Conservation (phyloP, 305 asterid genomes). For the Salvia sclarea region DNA sequence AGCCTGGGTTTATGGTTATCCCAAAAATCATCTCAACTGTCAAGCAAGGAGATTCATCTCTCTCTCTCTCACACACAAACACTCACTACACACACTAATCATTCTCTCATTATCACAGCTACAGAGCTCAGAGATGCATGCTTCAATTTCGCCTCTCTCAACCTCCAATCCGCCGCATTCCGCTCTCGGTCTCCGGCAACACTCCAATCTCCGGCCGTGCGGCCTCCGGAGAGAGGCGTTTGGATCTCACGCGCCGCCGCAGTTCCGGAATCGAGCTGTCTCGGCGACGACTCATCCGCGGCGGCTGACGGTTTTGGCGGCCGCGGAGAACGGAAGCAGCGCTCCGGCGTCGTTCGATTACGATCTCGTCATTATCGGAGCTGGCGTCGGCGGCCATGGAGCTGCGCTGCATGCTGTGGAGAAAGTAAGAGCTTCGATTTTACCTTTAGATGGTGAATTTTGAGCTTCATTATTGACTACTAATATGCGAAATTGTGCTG, state of each 20-base stretch:
- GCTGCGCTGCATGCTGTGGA: conserved; percentile 82
- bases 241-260: conserved; percentile 13
- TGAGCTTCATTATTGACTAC: conserved; percentile 2
- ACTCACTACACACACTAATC: conserved; percentile 9
- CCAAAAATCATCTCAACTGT: conserved; percentile 17
- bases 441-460: not conserved
- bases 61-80: conserved; percentile 12
- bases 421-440: conserved; percentile 42
- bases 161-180: conserved; percentile 23
- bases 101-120: conserved; percentile 4
- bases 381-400: conserved; percentile 85
- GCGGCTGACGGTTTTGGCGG: conserved; percentile 26
- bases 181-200: conserved; percentile 23
- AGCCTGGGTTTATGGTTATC: conserved; percentile 26
- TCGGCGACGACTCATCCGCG: conserved; percentile 19
- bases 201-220: conserved; percentile 14
- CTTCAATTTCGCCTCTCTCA: conserved; percentile 30
- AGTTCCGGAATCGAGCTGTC: conserved; percentile 24
- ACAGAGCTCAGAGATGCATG: conserved; percentile 32
- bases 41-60: not conserved
- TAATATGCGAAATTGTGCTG: not conserved
- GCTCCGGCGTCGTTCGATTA: conserved; percentile 52
- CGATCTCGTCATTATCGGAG: conserved; percentile 70
- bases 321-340: conserved; percentile 42
- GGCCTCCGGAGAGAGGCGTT: conserved; percentile 29